Conservation (phyloP, 2,329 filamentous ascomycete genomes). For the Diplodia sapinea region DNA sequence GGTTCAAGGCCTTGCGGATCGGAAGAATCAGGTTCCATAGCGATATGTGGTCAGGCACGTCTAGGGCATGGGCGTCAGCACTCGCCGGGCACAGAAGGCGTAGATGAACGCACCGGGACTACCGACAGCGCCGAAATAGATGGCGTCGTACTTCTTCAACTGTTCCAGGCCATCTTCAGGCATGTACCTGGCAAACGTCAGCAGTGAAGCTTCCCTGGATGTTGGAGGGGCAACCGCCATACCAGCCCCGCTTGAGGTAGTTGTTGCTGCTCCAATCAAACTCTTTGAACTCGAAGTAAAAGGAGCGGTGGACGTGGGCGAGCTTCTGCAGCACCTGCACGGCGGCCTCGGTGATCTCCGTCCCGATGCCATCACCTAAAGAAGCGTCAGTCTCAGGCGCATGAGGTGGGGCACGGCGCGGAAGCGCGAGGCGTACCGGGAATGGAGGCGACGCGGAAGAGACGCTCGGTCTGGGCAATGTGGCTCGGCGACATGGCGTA, state of each 20-base stretch:
- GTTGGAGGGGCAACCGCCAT: too few relatives aligned
- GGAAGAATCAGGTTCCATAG: conserved; percentile 71
- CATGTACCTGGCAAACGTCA: conserved; percentile 49
- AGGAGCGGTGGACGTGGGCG: conserved; percentile 51
- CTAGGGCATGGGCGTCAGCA: conserved; percentile 38
- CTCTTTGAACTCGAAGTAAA: conserved; percentile 58
- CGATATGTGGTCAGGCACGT: conserved; percentile 70
- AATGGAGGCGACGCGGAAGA: conserved; percentile 64
- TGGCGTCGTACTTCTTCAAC: conserved; percentile 59
- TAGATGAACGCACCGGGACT: conserved; percentile 52
- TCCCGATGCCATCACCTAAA: conserved; percentile 64
- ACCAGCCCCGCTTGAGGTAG: conserved; percentile 57
- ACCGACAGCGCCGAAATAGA: conserved; percentile 66
- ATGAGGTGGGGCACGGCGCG: background rate
- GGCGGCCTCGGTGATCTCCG: conserved; percentile 66
- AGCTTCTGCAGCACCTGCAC: conserved; percentile 56
- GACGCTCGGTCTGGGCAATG: conserved; percentile 23
- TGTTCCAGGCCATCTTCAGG: conserved; percentile 58
- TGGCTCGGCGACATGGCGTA: conserved; percentile 26
- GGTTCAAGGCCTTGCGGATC: conserved; percentile 70
- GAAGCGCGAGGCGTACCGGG: conserved; percentile 47
- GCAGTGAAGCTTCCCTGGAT: too few relatives aligned
- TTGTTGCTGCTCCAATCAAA: conserved; percentile 58
- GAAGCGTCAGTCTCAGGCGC: background rate
- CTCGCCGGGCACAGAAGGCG: background rate